These are phyloP conservation scores for Camellia granthamiana DNA, from an alignment of 148 eudicot genomes.

Conservation along the genomic window DNA sequence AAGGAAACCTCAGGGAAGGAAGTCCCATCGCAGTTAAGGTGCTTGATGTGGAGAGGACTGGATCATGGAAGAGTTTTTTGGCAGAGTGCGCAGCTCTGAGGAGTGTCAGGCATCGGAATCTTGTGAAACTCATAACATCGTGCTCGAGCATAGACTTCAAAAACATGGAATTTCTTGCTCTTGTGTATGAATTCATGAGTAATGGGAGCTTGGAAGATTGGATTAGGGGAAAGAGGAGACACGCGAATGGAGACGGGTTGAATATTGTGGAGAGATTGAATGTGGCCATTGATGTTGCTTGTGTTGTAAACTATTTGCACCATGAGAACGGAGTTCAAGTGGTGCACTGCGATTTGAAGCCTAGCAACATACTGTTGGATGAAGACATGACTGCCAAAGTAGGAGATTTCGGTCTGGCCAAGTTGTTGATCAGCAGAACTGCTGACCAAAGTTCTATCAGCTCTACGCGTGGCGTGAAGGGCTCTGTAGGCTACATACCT, in stretches of 20 bases:
- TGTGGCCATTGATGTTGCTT: conserved; percentile 47
- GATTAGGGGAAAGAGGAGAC: conserved; percentile 32
- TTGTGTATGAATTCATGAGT: conserved; percentile 34
- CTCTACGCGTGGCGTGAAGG: conserved; percentile 46
- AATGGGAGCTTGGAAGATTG: conserved; percentile 41
- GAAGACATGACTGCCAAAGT: conserved; percentile 58
- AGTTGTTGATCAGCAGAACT: conserved; percentile 28
- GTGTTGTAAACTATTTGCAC: conserved; percentile 53
- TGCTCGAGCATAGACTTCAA: conserved; percentile 36
- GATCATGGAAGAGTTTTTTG: conserved; percentile 25
- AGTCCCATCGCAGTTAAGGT: conserved; percentile 30
- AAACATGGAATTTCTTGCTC: conserved; percentile 31
- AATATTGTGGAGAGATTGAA: conserved; percentile 37
- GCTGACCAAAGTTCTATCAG: conserved; percentile 31
- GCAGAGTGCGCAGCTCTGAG: conserved; percentile 35
- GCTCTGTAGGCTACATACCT: conserved; percentile 72
- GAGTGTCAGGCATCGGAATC: conserved; percentile 36
- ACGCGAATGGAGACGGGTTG: conserved; percentile 34
- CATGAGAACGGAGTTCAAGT: conserved; percentile 46
- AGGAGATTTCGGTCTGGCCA: conserved; percentile 71
- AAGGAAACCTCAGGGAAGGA: conserved; percentile 14
- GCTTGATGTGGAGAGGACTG: conserved; percentile 11
- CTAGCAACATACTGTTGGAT: conserved; percentile 57
- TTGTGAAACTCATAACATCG: conserved; percentile 33
- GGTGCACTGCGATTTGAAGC: conserved; percentile 77